These are phyloP conservation scores for Chaetomium fimeti DNA, from an alignment of 495 filamentous ascomycete species.

Conservation along the genomic window DNA sequence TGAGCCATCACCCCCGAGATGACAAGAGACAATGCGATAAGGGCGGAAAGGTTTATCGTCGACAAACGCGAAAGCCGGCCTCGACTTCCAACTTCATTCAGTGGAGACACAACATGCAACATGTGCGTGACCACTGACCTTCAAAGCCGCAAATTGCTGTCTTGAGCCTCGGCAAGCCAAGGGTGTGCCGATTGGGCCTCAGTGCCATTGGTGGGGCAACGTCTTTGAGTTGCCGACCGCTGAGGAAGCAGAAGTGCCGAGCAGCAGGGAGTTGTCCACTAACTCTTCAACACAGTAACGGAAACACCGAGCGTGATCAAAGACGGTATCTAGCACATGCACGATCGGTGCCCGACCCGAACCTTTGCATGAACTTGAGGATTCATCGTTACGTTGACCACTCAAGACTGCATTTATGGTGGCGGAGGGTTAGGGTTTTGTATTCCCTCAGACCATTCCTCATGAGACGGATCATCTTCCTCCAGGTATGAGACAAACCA, in stretches of 20 bases:
- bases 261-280: no score
- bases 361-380: neutral
- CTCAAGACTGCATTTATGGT: no score
- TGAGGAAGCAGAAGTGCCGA: neutral
- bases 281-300: no score
- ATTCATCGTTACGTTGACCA: no score
- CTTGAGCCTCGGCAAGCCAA: conserved; percentile 22
- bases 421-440: no score
- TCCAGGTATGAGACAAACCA: no score
- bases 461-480: no score
- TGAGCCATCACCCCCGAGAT: conserved; percentile 1
- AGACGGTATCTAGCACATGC: neutral
- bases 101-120: conserved; percentile 20
- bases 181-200: conserved; percentile 12
- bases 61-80: neutral
- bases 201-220: neutral
- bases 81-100: conserved; percentile 3
- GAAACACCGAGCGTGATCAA: neutral
- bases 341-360: neutral
- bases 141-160: conserved; percentile 14
- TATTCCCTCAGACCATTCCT: no score
- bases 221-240: neutral
- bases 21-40: conserved; percentile 5
- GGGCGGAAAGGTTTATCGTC: conserved; percentile 18
- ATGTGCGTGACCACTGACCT: neutral